Percentiles rank a stretch among this genome's conserved stretches.
phyloP scores from a whole-genome alignment of 2,329 filamentous ascomycete genomes.

The Simplicillium aogashimaense region DNA sequence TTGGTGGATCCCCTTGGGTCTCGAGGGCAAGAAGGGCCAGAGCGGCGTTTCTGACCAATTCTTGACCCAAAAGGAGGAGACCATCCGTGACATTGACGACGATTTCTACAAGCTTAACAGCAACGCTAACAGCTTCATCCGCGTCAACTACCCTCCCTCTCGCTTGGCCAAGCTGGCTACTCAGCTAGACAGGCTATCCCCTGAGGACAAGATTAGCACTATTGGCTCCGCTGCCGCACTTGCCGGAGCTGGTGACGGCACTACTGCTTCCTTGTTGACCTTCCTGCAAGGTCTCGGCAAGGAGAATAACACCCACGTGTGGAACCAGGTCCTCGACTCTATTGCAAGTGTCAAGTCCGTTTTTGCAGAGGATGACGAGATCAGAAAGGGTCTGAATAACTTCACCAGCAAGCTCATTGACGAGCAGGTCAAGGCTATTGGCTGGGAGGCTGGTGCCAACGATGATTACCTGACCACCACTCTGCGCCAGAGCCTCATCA shows the following conservation, averaged over 20 bases:
- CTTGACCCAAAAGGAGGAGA: constrained; percentile 67
- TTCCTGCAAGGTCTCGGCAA: constrained; percentile 76
- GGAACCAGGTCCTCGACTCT: constrained; percentile 74
- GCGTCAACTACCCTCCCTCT: constrained; percentile 84
- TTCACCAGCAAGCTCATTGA: constrained; percentile 72
- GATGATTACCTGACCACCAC: constrained; percentile 79
- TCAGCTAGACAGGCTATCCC: constrained; percentile 64
- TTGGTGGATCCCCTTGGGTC: constrained; percentile 90
- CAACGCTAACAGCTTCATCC: constrained; percentile 79
- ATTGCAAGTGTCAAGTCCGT: constrained; percentile 72
- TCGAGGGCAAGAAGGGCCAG: constrained; percentile 65
- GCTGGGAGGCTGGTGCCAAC: constrained; percentile 70
- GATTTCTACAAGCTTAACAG: constrained; percentile 92
- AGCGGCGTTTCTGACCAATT: constrained; percentile 54
- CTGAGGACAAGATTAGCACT: constrained; percentile 86
- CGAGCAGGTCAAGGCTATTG: constrained; percentile 66
- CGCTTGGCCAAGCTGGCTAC: constrained; percentile 72
- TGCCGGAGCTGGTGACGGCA: constrained; percentile 77
- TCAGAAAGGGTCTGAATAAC: constrained; percentile 63
- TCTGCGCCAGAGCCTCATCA: constrained; percentile 72
- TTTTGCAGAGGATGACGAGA: constrained; percentile 65
- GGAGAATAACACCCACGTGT: constrained; percentile 81
- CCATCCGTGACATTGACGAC: constrained; percentile 62
- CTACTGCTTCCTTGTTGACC: constrained; percentile 69
- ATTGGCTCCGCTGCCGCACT: constrained; percentile 84